Conservation (phyloP, 345 rosid genomes). For the Combretum micranthum region DNA sequence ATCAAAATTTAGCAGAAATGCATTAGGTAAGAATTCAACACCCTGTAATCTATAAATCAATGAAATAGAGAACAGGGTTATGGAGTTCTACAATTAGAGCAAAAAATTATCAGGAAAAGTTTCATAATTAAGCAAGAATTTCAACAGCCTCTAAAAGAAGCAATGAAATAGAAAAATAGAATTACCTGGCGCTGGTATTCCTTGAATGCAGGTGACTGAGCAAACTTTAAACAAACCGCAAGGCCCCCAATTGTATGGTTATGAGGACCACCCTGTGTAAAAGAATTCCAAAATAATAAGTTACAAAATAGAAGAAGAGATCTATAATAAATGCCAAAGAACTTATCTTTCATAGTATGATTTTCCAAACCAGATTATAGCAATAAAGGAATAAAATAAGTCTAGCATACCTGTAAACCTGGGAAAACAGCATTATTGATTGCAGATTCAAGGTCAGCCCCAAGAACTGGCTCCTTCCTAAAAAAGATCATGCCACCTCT, state of each 20-base stretch:
- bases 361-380: neutral
- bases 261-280: constrained; percentile 88
- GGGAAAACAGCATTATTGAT: constrained; percentile 94
- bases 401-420: constrained; percentile 65
- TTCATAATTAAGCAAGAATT: neutral
- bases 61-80: too few species aligned
- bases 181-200: constrained; percentile 72
- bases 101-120: neutral
- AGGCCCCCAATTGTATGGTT: constrained; percentile 93
- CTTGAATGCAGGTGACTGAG: constrained; percentile 61
- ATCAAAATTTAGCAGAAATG: neutral
- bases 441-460: constrained; percentile 75
- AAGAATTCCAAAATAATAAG: constrained; percentile 3
- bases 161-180: neutral
- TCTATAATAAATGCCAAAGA: neutral
- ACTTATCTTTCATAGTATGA: constrained; percentile 41
- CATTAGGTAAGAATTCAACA: neutral
- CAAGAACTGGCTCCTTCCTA: constrained; percentile 62
- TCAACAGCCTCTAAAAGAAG: neutral
- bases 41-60: too few species aligned
- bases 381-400: neutral
- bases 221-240: constrained; percentile 87
- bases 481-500: constrained; percentile 99
- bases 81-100: neutral
- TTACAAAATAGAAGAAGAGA: neutral